Base-by-base conservation (phyloP, 768 basidiomycete species). In the Tulasnella sp. region DNA sequence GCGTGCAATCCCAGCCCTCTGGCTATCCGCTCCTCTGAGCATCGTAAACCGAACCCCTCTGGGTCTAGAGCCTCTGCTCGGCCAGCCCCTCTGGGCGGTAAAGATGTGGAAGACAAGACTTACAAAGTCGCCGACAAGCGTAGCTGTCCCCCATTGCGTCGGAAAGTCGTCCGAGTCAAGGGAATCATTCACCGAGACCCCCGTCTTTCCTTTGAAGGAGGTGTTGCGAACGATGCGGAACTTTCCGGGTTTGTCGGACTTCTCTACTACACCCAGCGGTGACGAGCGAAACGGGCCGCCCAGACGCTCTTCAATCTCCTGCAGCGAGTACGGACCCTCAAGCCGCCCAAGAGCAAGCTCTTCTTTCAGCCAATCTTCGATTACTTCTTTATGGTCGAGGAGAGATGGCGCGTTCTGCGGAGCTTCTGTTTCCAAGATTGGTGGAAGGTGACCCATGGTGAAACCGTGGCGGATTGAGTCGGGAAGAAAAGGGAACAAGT, bases 211-310 rank as follows among this genome's bases (percentile, higher is more conserved):
- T 18, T 18, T 44, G 14, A 16, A 44, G 44, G 44, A 44, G 3
- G 44, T 39, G 42, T 81, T 75, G 79, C 19, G 85, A 62, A 77
- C 84, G 81, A 80, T 84, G 82, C 79, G 85, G 83, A 42, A 84
- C 83, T 76, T 84, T 82, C 27, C 81, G 68, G 4, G 82, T 39
- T 0, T 75, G 2, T 62, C 52, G 42, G 71, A 7, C 48, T 81
- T 81, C 24, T 56, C 71, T 10, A 82, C 75, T 1, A 80, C n/a
- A 4, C 74, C 78, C 18, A 81, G 44, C 0, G 80, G 80, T 0
- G 68, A 79, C 2, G 80, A 42, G 5, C 46, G 31, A 71, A 82
- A 82, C n/a, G 40, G 76, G 16, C 68, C 44, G 21, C 39, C 34
- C 16, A 81, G n/a, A 9, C 71, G 42, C 36, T 12, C 4, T 38